phyloP scores from a whole-genome alignment of 78 protist species.

The Anaeramoeba ignava region DNA sequence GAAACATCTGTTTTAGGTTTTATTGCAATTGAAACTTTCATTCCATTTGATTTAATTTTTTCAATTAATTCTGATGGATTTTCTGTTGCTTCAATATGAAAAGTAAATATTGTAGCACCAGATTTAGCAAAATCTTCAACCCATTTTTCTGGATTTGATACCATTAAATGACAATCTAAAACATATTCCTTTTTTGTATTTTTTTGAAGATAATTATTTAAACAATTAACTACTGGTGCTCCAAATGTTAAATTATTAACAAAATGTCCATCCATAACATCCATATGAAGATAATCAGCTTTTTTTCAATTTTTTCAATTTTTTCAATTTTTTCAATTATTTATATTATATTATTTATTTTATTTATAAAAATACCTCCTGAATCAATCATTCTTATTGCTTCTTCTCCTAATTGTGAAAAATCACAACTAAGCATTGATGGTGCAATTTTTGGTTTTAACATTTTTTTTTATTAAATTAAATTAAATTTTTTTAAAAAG shows the following conservation, averaged over 20 bases:
- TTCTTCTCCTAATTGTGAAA: constrained; percentile 34
- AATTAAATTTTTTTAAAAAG: no score
- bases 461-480: no score
- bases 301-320: no score
- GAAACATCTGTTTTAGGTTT: constrained; percentile 75
- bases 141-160: constrained; percentile 73
- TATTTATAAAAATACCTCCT: no score
- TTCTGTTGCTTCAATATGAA: constrained; percentile 81
- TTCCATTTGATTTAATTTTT: constrained; percentile 45
- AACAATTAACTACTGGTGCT: constrained; percentile 72
- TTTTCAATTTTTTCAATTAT: no score
- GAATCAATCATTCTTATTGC: not conserved
- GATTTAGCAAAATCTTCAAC: constrained; percentile 51
- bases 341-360: no score
- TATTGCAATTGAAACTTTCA: constrained; percentile 69
- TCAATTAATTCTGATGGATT: constrained; percentile 24
- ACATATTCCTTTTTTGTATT: not conserved
- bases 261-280: constrained; percentile 94
- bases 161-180: constrained; percentile 97
- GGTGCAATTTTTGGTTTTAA: constrained; percentile 27
- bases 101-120: constrained; percentile 74
- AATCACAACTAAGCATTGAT: constrained; percentile 33
- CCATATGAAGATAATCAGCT: constrained; percentile 87
- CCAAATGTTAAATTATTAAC: constrained; percentile 92
- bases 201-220: constrained; percentile 67